phyloP scores from a whole-genome alignment of 768 basidiomycete genomes.

The Panellus pusillus region DNA sequence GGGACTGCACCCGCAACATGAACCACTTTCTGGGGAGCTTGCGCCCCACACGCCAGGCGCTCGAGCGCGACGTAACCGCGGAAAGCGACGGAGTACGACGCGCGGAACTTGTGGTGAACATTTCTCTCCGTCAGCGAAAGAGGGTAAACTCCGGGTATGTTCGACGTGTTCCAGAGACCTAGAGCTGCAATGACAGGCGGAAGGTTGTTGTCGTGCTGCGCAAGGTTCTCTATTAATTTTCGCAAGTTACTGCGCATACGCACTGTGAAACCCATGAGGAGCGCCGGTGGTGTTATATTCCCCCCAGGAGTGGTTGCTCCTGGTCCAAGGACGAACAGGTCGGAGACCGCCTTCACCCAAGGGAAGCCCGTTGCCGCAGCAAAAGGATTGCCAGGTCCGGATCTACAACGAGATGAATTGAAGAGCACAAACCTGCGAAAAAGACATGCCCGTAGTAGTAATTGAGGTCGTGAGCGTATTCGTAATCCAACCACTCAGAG shows the following conservation, averaged over 20 bases:
- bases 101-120: constrained; percentile 35
- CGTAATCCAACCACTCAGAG: constrained; percentile 43
- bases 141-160: constrained; percentile 32
- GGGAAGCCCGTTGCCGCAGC: constrained; percentile 40
- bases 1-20: constrained; percentile 21
- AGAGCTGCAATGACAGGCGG: constrained; percentile 43
- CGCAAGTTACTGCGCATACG: neutral
- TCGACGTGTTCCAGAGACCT: constrained; percentile 43
- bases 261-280: constrained; percentile 46
- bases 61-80: constrained; percentile 43
- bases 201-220: constrained; percentile 45
- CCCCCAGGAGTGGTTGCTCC: constrained; percentile 24
- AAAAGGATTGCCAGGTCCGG: constrained; percentile 46
- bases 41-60: constrained; percentile 34
- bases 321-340: constrained; percentile 36
- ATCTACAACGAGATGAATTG: constrained; percentile 22
- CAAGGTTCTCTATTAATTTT: neutral
- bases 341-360: constrained; percentile 39
- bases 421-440: neutral
- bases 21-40: constrained; percentile 2
- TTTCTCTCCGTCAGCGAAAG: constrained; percentile 33
- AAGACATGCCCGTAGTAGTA: constrained; percentile 42
- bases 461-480: constrained; percentile 46
- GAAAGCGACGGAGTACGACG: constrained; percentile 42
- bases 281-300: constrained; percentile 35